Base-by-base conservation (phyloP, 2,329 filamentous ascomycete species). In the Calonectria honghensis region DNA sequence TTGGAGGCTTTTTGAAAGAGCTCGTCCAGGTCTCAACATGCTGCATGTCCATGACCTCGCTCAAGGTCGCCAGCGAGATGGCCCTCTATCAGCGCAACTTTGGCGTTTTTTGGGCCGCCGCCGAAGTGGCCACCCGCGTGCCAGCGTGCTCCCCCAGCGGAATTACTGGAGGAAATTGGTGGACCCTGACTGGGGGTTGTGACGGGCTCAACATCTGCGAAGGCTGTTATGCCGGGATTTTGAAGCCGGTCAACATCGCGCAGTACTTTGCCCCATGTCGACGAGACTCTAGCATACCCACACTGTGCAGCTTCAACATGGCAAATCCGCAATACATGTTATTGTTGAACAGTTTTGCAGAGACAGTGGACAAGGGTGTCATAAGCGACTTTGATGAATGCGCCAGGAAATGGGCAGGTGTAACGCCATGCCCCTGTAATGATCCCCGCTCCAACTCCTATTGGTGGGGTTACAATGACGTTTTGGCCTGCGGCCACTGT, bases 1-100 rank as follows among this genome's bases (percentile, higher is more conserved):
- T 24, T 5, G 32, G 16, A 24, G 54, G 54, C 9, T 14, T 27
- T 16, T 57, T 57, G 18, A 37, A 37, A 10, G 31, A 59, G 13
- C 54, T 37, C 3, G 32, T 16, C 32, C 54, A 59, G 9, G 6
- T 5, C 11, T 16, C 20, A 14, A 59, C 31, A 2, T 59, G 20
- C 20, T 59, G 54, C 54, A 59, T 37, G 32, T 59, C 52, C 18
- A 37, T 35, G 3, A 5, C 31, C 7, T 37, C 31, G 7, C 7
- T 37, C 10, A 3, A 13, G 54, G 32, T 37, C 10, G 20, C 54
- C 54, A 11, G 37, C 10, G 52, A 57, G 18, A 20, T 18, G 9
- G 52, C 31, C 31, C 31, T 57, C 20, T 37, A 59, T n/a, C 54
- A 59, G n/a, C 54, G 54, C 20, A n/a, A 59, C 20, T 59, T 59